Conservation (phyloP, 208 protist genomes). For the Hexamita inflata region DNA sequence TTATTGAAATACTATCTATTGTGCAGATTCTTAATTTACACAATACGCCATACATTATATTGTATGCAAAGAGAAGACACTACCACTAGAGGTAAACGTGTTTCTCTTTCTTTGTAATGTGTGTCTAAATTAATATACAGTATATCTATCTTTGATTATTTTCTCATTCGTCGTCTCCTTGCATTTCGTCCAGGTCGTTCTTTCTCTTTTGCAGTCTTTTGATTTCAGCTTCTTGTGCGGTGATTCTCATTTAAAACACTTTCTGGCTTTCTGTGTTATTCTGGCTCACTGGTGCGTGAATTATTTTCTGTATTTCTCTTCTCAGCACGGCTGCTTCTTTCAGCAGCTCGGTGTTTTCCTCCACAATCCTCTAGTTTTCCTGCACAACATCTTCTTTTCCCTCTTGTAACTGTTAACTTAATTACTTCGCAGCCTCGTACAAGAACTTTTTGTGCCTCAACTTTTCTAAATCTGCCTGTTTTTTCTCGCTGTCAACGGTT, state of each 20-base stretch:
- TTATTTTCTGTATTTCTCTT: conserved; percentile 20
- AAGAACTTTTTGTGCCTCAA: conserved; percentile 19
- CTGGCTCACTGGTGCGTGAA: conserved; percentile 6
- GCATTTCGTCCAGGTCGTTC: too few relatives aligned
- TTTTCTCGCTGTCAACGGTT: background rate
- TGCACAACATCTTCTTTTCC: background rate
- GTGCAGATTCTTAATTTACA: too few relatives aligned
- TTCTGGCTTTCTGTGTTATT: conserved; percentile 19
- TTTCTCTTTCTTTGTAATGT: too few relatives aligned
- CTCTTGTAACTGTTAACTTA: background rate
- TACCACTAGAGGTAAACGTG: too few relatives aligned
- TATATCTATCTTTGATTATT: too few relatives aligned
- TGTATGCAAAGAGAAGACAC: too few relatives aligned
- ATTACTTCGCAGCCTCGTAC: background rate
- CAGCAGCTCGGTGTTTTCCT: conserved; percentile 22
- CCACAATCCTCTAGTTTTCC: conserved; percentile 9
- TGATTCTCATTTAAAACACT: background rate
- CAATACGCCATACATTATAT: too few relatives aligned
- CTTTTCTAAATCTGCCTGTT: background rate
- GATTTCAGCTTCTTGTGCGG: conserved; percentile 22
- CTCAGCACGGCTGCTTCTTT: conserved; percentile 22
- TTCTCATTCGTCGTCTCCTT: too few relatives aligned
- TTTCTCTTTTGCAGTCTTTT: conserved; percentile 10
- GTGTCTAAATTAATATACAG: too few relatives aligned
- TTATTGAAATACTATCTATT: too few relatives aligned